Percentiles rank a stretch among this genome's conserved stretches.
phyloP scores from a whole-genome alignment of 2,329 filamentous ascomycete species.

The Cercospora sp. region DNA sequence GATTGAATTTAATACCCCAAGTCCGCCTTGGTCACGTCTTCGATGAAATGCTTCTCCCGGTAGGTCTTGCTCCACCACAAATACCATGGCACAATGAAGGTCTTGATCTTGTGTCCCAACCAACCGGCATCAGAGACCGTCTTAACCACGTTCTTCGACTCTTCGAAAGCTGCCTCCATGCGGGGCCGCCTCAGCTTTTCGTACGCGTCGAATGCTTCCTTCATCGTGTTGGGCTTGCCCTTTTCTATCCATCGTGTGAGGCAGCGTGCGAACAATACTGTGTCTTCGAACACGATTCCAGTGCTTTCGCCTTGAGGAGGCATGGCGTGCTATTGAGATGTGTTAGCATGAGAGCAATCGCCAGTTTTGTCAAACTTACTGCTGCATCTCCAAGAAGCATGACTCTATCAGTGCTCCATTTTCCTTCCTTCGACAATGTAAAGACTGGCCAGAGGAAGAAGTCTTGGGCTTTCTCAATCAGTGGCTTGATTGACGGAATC shows the following conservation, averaged over 20 bases:
- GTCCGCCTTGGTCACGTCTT: slow-evolving; percentile 47
- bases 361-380: slow-evolving; percentile 26
- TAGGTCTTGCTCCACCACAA: slow-evolving; percentile 47
- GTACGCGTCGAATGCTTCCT: slow-evolving; percentile 51
- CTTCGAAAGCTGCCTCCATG: slow-evolving; percentile 49
- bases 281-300: slow-evolving; percentile 56
- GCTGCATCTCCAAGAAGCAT: slow-evolving; percentile 51
- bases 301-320: slow-evolving; percentile 54
- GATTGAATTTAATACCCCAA: slow-evolving; percentile 39
- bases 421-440: slow-evolving; percentile 46
- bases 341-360: background rate
- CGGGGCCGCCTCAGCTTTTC: slow-evolving; percentile 47
- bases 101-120: slow-evolving; percentile 49
- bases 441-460: slow-evolving; percentile 51
- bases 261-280: slow-evolving; percentile 50
- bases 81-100: slow-evolving; percentile 49
- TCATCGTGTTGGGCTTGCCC: slow-evolving; percentile 40
- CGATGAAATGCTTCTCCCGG: slow-evolving; percentile 48
- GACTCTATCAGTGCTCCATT: slow-evolving; percentile 47
- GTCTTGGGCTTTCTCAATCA: slow-evolving; percentile 46
- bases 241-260: slow-evolving; percentile 46
- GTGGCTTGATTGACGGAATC: slow-evolving; percentile 39
- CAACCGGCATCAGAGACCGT: slow-evolving; percentile 49
- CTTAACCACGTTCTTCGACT: slow-evolving; percentile 49
- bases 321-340: slow-evolving; percentile 46